phyloP scores from a whole-genome alignment of 768 basidiomycete genomes.

The Mycena vitilis region DNA sequence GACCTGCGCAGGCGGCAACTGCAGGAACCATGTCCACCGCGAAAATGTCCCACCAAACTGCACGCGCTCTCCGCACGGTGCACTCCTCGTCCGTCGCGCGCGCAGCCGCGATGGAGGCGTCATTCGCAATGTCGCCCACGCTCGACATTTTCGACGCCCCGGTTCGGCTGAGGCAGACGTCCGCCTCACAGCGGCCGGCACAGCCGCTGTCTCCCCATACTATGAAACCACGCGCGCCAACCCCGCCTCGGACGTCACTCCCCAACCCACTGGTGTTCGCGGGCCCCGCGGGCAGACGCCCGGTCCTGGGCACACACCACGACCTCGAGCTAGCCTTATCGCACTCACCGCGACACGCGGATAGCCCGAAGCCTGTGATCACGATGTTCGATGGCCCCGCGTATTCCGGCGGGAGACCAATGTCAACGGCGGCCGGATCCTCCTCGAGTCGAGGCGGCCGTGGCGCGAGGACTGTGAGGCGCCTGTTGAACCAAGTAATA shows the following conservation, averaged over 20 bases:
- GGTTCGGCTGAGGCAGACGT: not conserved
- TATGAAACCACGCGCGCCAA: not conserved
- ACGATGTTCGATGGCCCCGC: slow-evolving; percentile 5
- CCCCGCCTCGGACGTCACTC: slow-evolving; percentile 2
- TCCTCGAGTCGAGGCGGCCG: no score
- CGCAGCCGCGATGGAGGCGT: not conserved
- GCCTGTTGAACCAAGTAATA: not conserved
- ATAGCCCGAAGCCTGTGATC: not conserved
- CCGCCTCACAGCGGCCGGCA: not conserved
- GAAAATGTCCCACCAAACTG: slow-evolving; percentile 13
- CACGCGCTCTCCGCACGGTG: slow-evolving; percentile 10
- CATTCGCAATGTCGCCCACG: slow-evolving; percentile 14
- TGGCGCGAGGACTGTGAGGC: not conserved
- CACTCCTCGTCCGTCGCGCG: slow-evolving; percentile 12
- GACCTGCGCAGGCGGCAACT: not conserved
- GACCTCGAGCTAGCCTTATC: not conserved
- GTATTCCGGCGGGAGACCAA: not conserved
- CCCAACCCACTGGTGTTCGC: slow-evolving; percentile 25
- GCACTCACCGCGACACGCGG: not conserved
- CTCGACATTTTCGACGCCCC: slow-evolving; percentile 31
- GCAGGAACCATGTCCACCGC: slow-evolving; percentile 10
- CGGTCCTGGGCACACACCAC: slow-evolving; percentile 10
- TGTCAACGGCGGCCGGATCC: not conserved
- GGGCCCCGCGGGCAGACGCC: slow-evolving; percentile 18
- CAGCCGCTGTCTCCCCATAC: not conserved